Evolutionary conservation across 2,329 filamentous ascomycete species (phyloP), one percentile per base, ranked within the genome.

Genomic region (Zasmidium angulare): DNA sequence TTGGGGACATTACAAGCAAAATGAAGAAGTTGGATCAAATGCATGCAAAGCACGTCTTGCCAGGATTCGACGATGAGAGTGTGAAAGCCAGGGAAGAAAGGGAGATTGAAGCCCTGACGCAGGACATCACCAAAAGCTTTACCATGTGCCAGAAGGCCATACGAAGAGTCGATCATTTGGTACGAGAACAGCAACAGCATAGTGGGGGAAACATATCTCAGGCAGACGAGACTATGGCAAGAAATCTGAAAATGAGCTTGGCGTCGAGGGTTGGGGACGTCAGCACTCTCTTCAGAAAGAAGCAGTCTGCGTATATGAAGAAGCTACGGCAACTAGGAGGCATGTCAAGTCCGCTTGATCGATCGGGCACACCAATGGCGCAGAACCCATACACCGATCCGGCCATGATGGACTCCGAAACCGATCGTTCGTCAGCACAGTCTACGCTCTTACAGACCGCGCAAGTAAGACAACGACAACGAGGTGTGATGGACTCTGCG

Each of bases 21-120:
- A 90, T 91, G 66, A 87, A 90, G 68, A 87, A 87, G 69, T 84
- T 99, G 29, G 95, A 98, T 72, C 91, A 93, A 72, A 81, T 99
- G 62, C 95, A 99, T 75, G 92, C 96, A 77, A 98, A 98, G 75
- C 95, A 99, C 77, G 90, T 99, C 47, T 82, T 99, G 14, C 95
- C 95, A 0, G 93, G 93, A 24, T 99, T 99, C 77, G 92, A 98
- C 72, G 95, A 99, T 70, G 93, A 98, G 68, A 90, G 92, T 56
- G 85, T 91, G 46, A 95, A 96, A 78, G 88, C 82, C 73, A 84
- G 85, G 61, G 95, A 99, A 74, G 95, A 98, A 78, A 80, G 85
- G 53, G 88, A 96, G 72, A 99, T 99, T 69, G 95, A 99, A 78
- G 82, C 82, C 63, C 80, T 98, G 70, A 99, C 95, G 0, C 91